These are phyloP conservation scores for Colletotrichum sp. DNA, from an alignment of 2,329 filamentous ascomycete genomes.

Conservation along the genomic window DNA sequence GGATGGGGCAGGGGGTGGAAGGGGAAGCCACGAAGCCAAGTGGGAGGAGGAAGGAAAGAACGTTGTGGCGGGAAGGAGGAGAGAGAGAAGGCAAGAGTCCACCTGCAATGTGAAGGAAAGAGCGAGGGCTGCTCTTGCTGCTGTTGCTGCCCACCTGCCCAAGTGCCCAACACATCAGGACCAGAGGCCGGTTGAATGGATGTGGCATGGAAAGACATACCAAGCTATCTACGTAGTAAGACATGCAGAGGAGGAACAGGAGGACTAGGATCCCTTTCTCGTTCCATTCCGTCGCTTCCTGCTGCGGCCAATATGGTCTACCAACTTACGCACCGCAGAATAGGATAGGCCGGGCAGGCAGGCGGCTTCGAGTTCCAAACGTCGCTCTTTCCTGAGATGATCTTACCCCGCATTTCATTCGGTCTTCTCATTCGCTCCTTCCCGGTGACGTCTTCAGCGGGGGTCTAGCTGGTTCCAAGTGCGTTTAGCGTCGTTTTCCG, in stretches of 20 bases:
- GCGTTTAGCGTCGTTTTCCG: background rate
- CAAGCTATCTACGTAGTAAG: background rate
- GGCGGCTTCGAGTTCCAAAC: background rate
- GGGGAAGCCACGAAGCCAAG: background rate
- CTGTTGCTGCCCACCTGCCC: background rate
- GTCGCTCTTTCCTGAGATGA: slow-evolving; percentile 1
- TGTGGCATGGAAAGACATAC: background rate
- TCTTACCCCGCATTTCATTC: slow-evolving; percentile 22
- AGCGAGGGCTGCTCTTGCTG: background rate
- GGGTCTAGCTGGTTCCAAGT: slow-evolving; percentile 5
- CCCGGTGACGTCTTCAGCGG: slow-evolving; percentile 18
- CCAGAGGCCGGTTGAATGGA: background rate
- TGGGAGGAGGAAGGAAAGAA: background rate
- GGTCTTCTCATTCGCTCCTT: background rate
- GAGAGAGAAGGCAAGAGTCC: background rate
- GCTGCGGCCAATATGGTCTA: background rate
- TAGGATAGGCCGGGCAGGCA: background rate
- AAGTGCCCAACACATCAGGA: background rate
- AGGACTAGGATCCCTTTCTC: background rate
- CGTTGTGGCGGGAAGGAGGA: background rate
- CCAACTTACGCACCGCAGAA: background rate
- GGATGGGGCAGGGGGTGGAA: background rate
- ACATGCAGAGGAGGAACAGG: background rate
- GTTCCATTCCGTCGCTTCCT: background rate
- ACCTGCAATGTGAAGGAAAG: background rate